Evolutionary conservation across 306 rosid genomes (phyloP).

Genomic region (Hylodesmum podocarpum): DNA sequence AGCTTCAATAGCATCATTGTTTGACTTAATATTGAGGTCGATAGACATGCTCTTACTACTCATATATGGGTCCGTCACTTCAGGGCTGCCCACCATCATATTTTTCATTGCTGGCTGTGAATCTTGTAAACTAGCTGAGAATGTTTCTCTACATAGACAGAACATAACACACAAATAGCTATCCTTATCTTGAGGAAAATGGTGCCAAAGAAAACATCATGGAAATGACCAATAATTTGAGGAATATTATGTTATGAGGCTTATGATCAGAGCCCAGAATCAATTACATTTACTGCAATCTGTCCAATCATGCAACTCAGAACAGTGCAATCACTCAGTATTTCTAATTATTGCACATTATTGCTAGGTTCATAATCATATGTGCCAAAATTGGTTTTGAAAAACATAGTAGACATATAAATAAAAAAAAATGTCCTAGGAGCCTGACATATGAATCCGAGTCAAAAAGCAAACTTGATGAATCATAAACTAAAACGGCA

Average conservation of each 20-base stretch:
- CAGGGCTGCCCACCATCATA: conserved; percentile 13
- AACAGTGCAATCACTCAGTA: not conserved
- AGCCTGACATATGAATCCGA: not conserved
- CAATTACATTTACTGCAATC: conserved; percentile 20
- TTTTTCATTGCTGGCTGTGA: conserved; percentile 34
- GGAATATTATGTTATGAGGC: conserved; percentile 4
- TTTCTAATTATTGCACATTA: not conserved
- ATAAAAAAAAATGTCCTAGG: not conserved
- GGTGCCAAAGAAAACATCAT: conserved; percentile 6
- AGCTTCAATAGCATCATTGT: conserved; percentile 24
- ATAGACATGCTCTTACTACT: conserved; percentile 23
- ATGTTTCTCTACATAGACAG: conserved; percentile 36
- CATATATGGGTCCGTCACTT: conserved; percentile 19
- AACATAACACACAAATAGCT: conserved; percentile 9
- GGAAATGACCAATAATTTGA: conserved; percentile 5
- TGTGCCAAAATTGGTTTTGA: not conserved
- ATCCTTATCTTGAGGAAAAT: not conserved
- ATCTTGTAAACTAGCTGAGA: conserved; percentile 41
- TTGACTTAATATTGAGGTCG: conserved; percentile 21
- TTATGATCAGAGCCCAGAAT: not conserved
- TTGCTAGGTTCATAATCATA: not conserved
- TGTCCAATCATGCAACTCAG: not conserved
- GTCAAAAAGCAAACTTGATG: conserved; percentile 5
- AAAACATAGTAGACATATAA: not conserved
- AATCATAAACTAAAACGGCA: conserved; percentile 21